phyloP scores from a whole-genome alignment of 2,329 filamentous ascomycete genomes.

The Harringtonia aguacate region DNA sequence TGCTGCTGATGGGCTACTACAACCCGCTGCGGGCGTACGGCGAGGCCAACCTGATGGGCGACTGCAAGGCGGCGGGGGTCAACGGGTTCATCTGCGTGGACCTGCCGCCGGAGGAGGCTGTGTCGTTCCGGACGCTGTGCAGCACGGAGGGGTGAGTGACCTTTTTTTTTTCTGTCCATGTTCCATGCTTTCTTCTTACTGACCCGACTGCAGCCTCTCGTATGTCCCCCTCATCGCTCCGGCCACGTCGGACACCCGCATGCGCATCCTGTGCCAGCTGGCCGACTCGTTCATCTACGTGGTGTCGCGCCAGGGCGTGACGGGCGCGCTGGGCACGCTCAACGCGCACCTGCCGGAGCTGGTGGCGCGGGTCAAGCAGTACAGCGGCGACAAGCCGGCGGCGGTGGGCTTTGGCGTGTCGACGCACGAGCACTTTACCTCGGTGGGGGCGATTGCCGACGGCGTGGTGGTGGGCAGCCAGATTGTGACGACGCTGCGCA shows the following conservation, averaged over 20 bases:
- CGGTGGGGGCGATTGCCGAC: constrained; percentile 73
- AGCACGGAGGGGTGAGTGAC: constrained; percentile 55
- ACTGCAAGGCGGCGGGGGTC: constrained; percentile 74
- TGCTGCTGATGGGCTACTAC: constrained; percentile 98
- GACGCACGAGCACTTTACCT: constrained; percentile 86
- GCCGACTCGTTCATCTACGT: constrained; percentile 99
- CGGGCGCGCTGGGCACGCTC: constrained; percentile 74
- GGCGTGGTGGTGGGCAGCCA: constrained; percentile 96
- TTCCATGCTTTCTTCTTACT: neutral
- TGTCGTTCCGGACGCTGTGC: constrained; percentile 82
- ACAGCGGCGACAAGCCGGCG: constrained; percentile 80
- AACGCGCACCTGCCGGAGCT: constrained; percentile 75
- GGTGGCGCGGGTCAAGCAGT: constrained; percentile 77
- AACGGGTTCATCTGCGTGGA: constrained; percentile 98
- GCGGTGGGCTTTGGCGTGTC: constrained; percentile 95
- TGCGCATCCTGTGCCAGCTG: constrained; percentile 92
- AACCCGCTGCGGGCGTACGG: constrained; percentile 93
- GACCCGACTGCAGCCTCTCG: constrained; percentile 57
- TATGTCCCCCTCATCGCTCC: constrained; percentile 97
- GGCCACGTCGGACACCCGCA: constrained; percentile 80
- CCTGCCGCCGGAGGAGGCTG: constrained; percentile 87
- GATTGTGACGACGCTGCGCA: constrained; percentile 72
- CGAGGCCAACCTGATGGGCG: constrained; percentile 76
- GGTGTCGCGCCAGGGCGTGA: constrained; percentile 94
- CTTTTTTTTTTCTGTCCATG: neutral